These are phyloP conservation scores for Botrytis cinerea DNA, from an alignment of 2,329 filamentous ascomycete species.

Conservation along the genomic window DNA sequence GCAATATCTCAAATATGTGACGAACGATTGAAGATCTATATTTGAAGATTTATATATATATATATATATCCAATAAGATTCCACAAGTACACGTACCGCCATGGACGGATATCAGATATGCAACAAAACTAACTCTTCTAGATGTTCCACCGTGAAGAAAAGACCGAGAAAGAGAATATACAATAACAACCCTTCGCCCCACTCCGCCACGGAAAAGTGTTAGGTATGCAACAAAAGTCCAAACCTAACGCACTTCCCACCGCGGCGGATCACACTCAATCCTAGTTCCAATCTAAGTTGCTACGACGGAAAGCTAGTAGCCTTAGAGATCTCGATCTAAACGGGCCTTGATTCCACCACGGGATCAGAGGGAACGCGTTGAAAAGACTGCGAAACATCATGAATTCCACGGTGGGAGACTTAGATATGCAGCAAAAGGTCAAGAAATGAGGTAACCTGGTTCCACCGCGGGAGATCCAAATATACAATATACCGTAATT, in stretches of 20 bases:
- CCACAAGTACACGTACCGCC: rapidly evolving
- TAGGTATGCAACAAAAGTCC: neutral
- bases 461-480: neutral
- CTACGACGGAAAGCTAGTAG: neutral
- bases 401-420: neutral
- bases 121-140: too few species aligned
- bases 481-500: neutral
- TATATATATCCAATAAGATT: too few species aligned
- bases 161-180: too few species aligned
- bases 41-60: too few species aligned
- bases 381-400: neutral
- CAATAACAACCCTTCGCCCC: too few species aligned
- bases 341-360: too few species aligned
- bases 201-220: neutral
- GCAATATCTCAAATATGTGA: too few species aligned
- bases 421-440: neutral
- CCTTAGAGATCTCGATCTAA: too few species aligned
- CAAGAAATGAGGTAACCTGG: neutral
- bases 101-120: neutral
- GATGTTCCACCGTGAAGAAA: too few species aligned
- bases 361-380: neutral
- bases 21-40: too few species aligned
- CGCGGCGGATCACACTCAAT: neutral
- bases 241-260: neutral
- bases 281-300: neutral